Base-by-base conservation (phyloP, 129 eudicot species). In the Heracleum sosnowskyi region DNA sequence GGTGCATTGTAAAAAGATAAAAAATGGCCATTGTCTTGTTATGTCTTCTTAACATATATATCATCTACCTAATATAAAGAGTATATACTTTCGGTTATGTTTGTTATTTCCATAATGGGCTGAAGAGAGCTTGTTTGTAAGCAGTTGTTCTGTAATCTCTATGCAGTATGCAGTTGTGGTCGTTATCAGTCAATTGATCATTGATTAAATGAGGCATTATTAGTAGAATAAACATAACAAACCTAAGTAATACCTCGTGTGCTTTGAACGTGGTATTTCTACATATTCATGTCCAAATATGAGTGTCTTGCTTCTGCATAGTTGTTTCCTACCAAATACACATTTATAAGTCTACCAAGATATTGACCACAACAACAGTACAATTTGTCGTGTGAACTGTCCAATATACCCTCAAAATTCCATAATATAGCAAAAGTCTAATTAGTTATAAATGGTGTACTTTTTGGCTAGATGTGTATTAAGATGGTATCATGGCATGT, bases 231-330 rank as follows among this genome's bases (percentile, higher is more conserved):
- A 7, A 60, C 33, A n/a, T 60, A n/a, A 60, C 68, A 2, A 60
- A 60, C 35, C 15, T 62, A 62, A 62, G 17, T 62, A 62, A 62
- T 62, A 7, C n/a, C 28, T 62, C 17, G 69, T 62, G 69, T 10
- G 33, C 33, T 62, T 28, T 11, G 11, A 31, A 66, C 45, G 18
- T 79, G 57, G 47, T 37, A 42, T 39, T 24, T 51, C 35, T 77
- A 1, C 80, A 33, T 16, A 39, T 66, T 78, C 70, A 33, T 13
- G 84, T 86, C 82, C 78, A 86, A 69, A 71, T 78, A 80, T 17
- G 68, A 49, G 55, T 66, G 73, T 68, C 31, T 34, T 44, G 78
- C 72, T 60, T 28, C 4, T 22, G 33, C 80, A 26, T 77, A 35
- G 80, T 33, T 62, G 53, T 40, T 13, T 4, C 39, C 80, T 74